These are phyloP conservation scores for Plasmodium fragile DNA, from an alignment of 169 alveolate species.

Conservation along the genomic window DNA sequence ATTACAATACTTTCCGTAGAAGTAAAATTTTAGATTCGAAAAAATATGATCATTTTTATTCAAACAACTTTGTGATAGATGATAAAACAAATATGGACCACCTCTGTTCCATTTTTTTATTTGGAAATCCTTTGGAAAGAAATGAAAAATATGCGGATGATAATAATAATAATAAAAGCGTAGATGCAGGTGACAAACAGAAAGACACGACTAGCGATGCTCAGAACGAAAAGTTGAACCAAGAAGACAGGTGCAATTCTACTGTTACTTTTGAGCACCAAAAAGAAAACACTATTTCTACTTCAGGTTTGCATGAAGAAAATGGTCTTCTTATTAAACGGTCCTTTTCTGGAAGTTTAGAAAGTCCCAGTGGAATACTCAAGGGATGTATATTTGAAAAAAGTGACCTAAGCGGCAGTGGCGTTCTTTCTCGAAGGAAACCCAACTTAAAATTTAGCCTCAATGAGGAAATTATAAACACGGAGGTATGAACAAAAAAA, in stretches of 20 bases:
- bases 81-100: conserved; percentile 70
- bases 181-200: conserved; percentile 3
- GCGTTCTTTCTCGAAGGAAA: conserved; percentile 24
- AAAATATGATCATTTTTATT: conserved; percentile 64
- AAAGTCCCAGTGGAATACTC: conserved; percentile 6
- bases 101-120: conserved; percentile 57
- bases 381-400: conserved; percentile 12
- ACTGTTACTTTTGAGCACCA: conserved; percentile 5
- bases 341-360: conserved; percentile 22
- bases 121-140: conserved; percentile 77
- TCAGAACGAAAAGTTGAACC: neutral
- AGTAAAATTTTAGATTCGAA: conserved; percentile 57
- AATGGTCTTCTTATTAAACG: neutral
- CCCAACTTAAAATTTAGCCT: conserved; percentile 18
- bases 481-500: conserved; percentile 32
- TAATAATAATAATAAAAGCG: neutral
- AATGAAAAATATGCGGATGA: conserved; percentile 41
- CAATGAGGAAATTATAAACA: conserved; percentile 24
- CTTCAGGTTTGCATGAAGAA: conserved; percentile 8
- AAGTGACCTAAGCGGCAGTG: conserved; percentile 1
- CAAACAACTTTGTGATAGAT: conserved; percentile 54
- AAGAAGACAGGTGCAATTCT: neutral
- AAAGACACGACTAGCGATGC: conserved; percentile 2
- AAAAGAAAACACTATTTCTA: conserved; percentile 7
- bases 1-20: conserved; percentile 48